These are phyloP conservation scores for Tothia fuscella DNA, from an alignment of 2,329 filamentous ascomycete genomes.

Conservation along the genomic window DNA sequence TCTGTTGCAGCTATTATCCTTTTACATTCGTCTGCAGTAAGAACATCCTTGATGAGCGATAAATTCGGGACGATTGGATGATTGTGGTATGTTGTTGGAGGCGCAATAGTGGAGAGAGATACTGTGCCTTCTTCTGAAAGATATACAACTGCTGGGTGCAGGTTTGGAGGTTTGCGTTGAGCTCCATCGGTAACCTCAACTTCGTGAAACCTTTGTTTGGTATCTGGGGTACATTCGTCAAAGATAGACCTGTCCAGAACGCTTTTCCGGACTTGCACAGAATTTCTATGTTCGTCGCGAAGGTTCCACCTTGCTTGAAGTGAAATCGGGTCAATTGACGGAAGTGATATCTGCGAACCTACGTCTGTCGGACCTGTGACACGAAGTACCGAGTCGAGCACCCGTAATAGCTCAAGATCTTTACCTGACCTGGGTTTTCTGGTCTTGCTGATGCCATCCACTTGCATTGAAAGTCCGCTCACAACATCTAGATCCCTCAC, in stretches of 20 bases:
- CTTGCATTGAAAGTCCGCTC: constrained; percentile 49
- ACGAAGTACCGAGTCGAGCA: constrained; percentile 52
- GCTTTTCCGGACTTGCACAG: constrained; percentile 40
- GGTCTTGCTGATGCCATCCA: constrained; percentile 29
- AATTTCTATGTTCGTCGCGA: constrained; percentile 27
- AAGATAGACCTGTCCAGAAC: constrained; percentile 48
- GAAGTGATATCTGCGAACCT: constrained; percentile 22
- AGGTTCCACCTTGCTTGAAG: constrained; percentile 52
- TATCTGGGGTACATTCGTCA: constrained; percentile 24
- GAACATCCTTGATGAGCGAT: constrained; percentile 46
- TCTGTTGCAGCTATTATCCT: constrained; percentile 57
- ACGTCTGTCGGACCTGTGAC: constrained; percentile 50
- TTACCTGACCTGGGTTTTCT: constrained; percentile 28
- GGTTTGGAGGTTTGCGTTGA: constrained; percentile 54
- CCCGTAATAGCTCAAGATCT: constrained; percentile 45
- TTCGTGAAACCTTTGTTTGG: constrained; percentile 38
- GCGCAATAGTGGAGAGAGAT: constrained; percentile 29
- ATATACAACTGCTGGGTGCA: constrained; percentile 54
- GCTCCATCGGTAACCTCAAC: constrained; percentile 50
- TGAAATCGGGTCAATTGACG: too few species aligned
- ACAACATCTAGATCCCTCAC: constrained; percentile 59
- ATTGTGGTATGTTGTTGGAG: constrained; percentile 41
- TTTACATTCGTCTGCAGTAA: constrained; percentile 50
- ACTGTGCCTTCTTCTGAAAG: constrained; percentile 48
- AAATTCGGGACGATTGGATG: constrained; percentile 54